A percentile compares a stretch with the other conserved stretches of the same genome.
Conservation (phyloP, 2,329 filamentous ascomycete species). For the Colletotrichum abscissum region DNA sequence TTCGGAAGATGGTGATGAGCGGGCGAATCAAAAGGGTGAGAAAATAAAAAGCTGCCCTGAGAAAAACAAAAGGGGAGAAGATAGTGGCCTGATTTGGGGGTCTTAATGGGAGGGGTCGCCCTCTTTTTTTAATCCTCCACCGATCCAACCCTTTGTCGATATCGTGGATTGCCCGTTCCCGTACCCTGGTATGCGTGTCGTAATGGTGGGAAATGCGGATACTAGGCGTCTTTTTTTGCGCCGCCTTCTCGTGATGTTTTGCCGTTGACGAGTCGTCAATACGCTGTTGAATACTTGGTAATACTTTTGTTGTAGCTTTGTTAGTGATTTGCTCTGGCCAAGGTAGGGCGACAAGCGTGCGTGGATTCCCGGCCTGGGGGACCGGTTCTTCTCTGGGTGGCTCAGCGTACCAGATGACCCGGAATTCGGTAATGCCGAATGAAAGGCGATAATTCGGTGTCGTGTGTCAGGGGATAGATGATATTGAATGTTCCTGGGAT, state of each 20-base stretch:
- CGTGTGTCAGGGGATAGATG: not conserved
- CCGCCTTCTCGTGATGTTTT: slow-evolving; percentile 10
- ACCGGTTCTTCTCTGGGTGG: not conserved
- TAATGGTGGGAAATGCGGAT: slow-evolving; percentile 29
- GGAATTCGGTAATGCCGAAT: slow-evolving; percentile 14
- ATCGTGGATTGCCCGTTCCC: too few relatives aligned
- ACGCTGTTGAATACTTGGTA: not conserved
- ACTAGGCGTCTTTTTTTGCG: not conserved
- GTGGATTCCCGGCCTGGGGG: not conserved
- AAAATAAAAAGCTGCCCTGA: not conserved
- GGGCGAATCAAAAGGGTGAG: slow-evolving; percentile 22
- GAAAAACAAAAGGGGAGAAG: slow-evolving; percentile 23
- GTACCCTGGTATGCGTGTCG: not conserved
- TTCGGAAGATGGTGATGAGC: slow-evolving; percentile 27
- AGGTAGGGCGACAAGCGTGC: slow-evolving; percentile 5
- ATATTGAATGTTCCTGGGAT: slow-evolving; percentile 14
- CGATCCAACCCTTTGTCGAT: not conserved
- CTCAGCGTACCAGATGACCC: not conserved
- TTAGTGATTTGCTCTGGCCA: not conserved
- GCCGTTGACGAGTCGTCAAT: not conserved
- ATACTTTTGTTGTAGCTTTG: not conserved
- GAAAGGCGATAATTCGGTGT: slow-evolving; percentile 26
- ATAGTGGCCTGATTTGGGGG: slow-evolving; percentile 32
- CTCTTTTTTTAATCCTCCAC: slow-evolving; percentile 26
- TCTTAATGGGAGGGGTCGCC: slow-evolving; percentile 26